Base-by-base conservation (phyloP, 208 protist genomes). In the Perkinsela sp. region DNA sequence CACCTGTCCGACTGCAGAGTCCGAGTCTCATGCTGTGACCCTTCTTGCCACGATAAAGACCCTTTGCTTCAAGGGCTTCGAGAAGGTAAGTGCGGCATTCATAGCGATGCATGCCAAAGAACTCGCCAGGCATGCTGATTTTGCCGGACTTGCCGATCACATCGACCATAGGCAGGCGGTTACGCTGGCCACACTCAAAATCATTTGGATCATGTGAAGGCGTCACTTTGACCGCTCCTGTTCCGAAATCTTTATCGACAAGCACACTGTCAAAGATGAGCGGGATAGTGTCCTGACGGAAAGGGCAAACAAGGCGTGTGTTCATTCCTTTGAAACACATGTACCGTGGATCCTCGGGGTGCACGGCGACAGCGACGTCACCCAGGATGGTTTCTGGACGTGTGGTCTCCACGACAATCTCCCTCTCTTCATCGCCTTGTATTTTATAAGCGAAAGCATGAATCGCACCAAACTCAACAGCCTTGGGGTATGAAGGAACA, bases 131-230 rank as follows among this genome's bases (percentile, higher is more conserved):
- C 67, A 91, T 83, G 69, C 79, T 92, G 69, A 98, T 91, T 29
- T 75, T 75, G 67, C 95, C 96, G 67, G 97, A 89, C 30, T 96
- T 80, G 68, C 88, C 94, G 68, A 99, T 89, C 70, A 99, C 89
- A 67, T 80, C 91, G 66, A 98, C 76, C 73, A 92, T 86, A 71
- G 40, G 71, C 28, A 99, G 85, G 31, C 92, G 87, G 85, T 99
- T 93, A 67, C 95, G 83, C 67, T 86, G 68, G 67, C 95, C 97
- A 69, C 83, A 83, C 76, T 95, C 94, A 77, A 96, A 99, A 88
- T 99, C 98, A 82, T 99, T 98, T 29, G 81, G 89, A 83, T 99
- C 98, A 77, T 99, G 98, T n/a, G 94, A 93, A 22, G 98, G 98
- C 28, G 98, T 99, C 67, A 99, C 88, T 76, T 94, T 94, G 16